Conservation (phyloP, 2,329 filamentous ascomycete species). For the Stenocarpella maydis region DNA sequence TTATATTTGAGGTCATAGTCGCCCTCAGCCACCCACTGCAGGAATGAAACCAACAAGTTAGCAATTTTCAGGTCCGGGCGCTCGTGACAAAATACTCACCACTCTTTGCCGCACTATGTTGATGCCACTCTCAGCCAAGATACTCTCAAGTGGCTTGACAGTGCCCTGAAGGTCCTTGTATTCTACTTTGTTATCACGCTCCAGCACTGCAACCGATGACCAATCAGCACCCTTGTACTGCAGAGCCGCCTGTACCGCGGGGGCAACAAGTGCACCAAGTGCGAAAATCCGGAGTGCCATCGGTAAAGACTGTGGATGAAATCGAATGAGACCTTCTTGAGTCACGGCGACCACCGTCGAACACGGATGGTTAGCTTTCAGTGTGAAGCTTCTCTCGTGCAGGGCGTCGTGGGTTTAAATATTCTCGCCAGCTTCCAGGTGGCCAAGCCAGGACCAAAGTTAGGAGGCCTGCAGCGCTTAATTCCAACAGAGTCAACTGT, state of each 20-base stretch:
- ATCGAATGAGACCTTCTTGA: background rate
- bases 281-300: slow-evolving; percentile 5
- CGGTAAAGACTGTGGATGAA: slow-evolving; percentile 15
- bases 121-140: slow-evolving; percentile 68
- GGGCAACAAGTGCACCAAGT: background rate
- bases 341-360: background rate
- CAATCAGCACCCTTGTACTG: slow-evolving; percentile 32
- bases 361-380: background rate
- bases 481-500: background rate
- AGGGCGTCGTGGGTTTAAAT: background rate
- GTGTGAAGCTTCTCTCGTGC: background rate
- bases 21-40: slow-evolving; percentile 12
- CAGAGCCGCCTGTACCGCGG: slow-evolving; percentile 17
- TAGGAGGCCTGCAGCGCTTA: background rate
- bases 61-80: background rate
- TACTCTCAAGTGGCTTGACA: slow-evolving; percentile 65
- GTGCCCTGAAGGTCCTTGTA: slow-evolving; percentile 67
- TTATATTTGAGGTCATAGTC: slow-evolving; percentile 75
- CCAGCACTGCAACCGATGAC: slow-evolving; percentile 71
- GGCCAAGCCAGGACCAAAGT: background rate
- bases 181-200: slow-evolving; percentile 61
- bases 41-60: rapidly evolving
- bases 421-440: background rate
- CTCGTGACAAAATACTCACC: slow-evolving; percentile 39
- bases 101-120: slow-evolving; percentile 65